Conservation (phyloP, 208 protist species). For the Balamuthia mandrillaris region DNA sequence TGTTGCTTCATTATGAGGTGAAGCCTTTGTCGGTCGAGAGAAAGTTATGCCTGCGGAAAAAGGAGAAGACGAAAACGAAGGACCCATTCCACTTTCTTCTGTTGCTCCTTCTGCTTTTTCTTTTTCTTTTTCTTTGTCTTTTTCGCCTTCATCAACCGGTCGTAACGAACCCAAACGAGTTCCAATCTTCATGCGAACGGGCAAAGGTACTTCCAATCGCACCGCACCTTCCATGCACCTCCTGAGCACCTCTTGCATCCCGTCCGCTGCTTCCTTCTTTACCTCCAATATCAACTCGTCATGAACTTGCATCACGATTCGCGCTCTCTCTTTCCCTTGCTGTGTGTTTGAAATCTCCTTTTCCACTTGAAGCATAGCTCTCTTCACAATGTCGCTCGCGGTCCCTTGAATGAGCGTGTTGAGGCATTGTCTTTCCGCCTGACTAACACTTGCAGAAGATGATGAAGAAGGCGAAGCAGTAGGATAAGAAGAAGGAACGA, state of each 20-base stretch:
- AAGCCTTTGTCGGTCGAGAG: no score
- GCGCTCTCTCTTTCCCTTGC: neutral
- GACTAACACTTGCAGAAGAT: no score
- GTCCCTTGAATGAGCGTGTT: conserved; percentile 32
- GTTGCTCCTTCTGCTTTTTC: no score
- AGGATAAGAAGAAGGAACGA: neutral
- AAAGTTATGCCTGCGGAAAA: no score
- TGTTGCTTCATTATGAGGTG: no score
- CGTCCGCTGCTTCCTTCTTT: neutral
- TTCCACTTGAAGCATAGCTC: neutral
- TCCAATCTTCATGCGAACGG: neutral
- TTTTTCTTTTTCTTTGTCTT: no score
- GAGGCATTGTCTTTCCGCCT: neutral
- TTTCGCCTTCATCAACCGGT: no score
- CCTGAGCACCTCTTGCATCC: neutral
- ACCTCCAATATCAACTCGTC: conserved; percentile 35
- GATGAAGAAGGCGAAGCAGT: no score
- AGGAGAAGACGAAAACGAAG: no score
- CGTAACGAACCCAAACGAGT: neutral
- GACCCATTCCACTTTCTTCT: no score
- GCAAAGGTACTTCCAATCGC: neutral
- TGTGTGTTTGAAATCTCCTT: neutral
- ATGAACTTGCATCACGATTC: conserved; percentile 20
- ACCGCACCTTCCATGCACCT: neutral
- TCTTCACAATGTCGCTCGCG: conserved; percentile 30